Evolutionary conservation across 1,284 basidiomycete species (phyloP).

Genomic region (Hortiboletus rubellus): DNA sequence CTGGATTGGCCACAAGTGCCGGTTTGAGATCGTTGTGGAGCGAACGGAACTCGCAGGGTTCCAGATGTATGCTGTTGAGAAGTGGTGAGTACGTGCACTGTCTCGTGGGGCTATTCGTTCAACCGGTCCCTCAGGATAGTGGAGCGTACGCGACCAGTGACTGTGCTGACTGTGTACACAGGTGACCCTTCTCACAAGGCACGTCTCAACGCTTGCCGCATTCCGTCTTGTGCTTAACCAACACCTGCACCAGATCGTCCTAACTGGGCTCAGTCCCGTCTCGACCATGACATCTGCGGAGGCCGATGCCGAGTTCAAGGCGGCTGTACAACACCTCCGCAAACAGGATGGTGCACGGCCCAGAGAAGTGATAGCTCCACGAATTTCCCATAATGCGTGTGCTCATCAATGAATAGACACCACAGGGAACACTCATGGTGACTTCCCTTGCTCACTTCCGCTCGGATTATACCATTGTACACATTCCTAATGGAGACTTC

Average conservation of each 20-base stretch:
- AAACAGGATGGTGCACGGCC: slow-evolving; percentile 64
- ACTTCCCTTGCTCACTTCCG: slow-evolving; percentile 84
- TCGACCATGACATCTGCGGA: slow-evolving; percentile 43
- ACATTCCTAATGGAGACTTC: slow-evolving; percentile 69
- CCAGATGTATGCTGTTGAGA: slow-evolving; percentile 81
- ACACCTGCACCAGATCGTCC: slow-evolving; percentile 49
- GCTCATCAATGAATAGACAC: slow-evolving; percentile 45
- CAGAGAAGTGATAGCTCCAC: slow-evolving; percentile 48
- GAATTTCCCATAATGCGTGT: neutral
- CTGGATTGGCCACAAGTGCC: slow-evolving; percentile 41
- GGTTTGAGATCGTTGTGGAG: slow-evolving; percentile 49
- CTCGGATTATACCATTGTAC: slow-evolving; percentile 79
- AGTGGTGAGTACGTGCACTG: slow-evolving; percentile 53
- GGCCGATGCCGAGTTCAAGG: slow-evolving; percentile 58
- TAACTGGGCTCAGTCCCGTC: slow-evolving; percentile 54
- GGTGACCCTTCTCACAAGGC: slow-evolving; percentile 68
- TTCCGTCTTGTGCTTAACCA: slow-evolving; percentile 17
- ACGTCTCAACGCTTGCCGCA: slow-evolving; percentile 10
- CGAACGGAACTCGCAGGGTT: slow-evolving; percentile 54
- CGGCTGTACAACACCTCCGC: slow-evolving; percentile 56
- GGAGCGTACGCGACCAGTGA: slow-evolving; percentile 58
- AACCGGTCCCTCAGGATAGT: slow-evolving; percentile 52
- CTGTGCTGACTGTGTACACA: slow-evolving; percentile 70
- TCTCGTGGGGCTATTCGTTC: slow-evolving; percentile 1
- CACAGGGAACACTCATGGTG: slow-evolving; percentile 69